phyloP scores from a whole-genome alignment of 352 stramenopile species.

The Globisporangium irregulare region DNA sequence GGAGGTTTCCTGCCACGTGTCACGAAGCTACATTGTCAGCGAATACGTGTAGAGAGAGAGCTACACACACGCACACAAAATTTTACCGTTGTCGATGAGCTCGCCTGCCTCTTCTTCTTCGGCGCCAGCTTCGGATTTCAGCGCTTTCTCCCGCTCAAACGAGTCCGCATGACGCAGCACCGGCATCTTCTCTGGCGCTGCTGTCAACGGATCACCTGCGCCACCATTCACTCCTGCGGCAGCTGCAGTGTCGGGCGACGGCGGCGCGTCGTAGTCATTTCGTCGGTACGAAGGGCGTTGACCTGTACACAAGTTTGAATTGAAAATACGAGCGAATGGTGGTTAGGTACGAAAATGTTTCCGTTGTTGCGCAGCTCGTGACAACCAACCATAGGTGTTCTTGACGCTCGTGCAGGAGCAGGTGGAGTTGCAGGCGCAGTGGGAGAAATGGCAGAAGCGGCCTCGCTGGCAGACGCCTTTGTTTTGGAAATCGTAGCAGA shows the following conservation, averaged over 20 bases:
- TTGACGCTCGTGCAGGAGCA: slow-evolving; percentile 77
- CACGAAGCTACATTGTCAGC: slow-evolving; percentile 1
- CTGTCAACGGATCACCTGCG: slow-evolving; percentile 21
- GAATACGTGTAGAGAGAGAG: not conserved
- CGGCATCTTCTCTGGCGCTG: slow-evolving; percentile 40
- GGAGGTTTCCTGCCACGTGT: slow-evolving; percentile 41
- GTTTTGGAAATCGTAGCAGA: slow-evolving; percentile 90
- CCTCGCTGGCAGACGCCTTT: slow-evolving; percentile 83
- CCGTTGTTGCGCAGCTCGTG: not conserved
- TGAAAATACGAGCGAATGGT: not conserved
- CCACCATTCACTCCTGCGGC: slow-evolving; percentile 1
- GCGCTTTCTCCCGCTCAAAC: slow-evolving; percentile 45
- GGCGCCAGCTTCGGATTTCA: slow-evolving; percentile 28
- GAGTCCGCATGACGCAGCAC: slow-evolving; percentile 33
- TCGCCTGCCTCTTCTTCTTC: slow-evolving; percentile 76
- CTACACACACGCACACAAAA: slow-evolving; percentile 6
- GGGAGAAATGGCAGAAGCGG: slow-evolving; percentile 84
- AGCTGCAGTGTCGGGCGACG: slow-evolving; percentile 44
- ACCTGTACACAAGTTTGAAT: slow-evolving; percentile 25
- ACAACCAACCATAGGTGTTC: slow-evolving; percentile 76
- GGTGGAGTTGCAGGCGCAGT: slow-evolving; percentile 85
- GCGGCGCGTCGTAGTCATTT: slow-evolving; percentile 79
- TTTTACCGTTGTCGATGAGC: slow-evolving; percentile 55
- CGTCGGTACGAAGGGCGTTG: slow-evolving; percentile 78
- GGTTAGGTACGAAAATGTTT: not conserved